Evolutionary conservation across 805 yeast genomes (phyloP), one percentile per base, ranked within the genome.

Genomic region (Nakazawaea wickerhamii): DNA sequence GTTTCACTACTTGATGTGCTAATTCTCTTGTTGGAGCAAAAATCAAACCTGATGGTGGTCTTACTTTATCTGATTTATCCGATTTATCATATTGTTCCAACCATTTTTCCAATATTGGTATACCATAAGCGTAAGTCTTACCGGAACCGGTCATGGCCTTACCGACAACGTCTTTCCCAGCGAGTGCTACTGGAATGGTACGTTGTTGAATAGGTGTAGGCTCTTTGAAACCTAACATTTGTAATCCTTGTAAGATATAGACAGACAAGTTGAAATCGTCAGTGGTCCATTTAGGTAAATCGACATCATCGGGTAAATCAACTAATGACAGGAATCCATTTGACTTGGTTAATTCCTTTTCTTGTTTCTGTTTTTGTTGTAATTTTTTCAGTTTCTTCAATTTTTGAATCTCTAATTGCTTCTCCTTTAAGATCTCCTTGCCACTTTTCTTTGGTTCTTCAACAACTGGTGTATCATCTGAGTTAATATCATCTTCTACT

Each of bases 131-230:
- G 45, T 90, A 67, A 0, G 99, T 93, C 59, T 93, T 93, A 71
- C 99, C 99, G 1, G 96, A 86, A 59, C 99, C 99, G 1, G 99
- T 93, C 9, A 93, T 83, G 13, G 99, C 99, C 57, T 91, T 93
- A 43, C 99, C 99, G 50, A 93, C 80, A 4, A 93, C 76, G 62
- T 93, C 98, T 27, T 70, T 71, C 5, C 90, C 95, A 22, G 70
- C 67, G 11, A 87, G 45, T 2, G 91, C 87, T 21, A 70, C 54
- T 2, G 98, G 96, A 42, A 93, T 81, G 8, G 91, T 70, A 44
- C 67, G 65, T 46, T 69, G 71, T 62, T 93, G 99, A 55, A 93
- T 89, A 26, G 81, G 85, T 0, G 98, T 90, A 8, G 99, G 99
- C 18, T 66, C 61, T 1, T 50, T 54, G 60, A 84, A 93, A 1